Conservation (phyloP, 208 protist species). For the Wallacemonas sp. region DNA sequence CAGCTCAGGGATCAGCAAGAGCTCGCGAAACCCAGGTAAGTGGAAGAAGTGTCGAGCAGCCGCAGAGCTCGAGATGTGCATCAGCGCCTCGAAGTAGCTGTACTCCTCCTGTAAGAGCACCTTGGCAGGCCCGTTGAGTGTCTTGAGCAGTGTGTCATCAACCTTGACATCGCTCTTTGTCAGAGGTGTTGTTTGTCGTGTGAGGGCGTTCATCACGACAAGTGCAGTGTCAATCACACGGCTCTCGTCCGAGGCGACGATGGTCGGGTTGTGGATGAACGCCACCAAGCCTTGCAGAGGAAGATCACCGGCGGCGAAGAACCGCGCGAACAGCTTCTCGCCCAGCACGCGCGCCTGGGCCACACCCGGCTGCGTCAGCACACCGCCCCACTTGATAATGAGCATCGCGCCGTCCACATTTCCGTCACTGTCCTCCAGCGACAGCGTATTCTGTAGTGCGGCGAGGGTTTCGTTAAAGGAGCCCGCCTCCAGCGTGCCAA, state of each 20-base stretch:
- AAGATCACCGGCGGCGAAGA: conserved; percentile 52
- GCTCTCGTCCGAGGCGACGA: conserved; percentile 37
- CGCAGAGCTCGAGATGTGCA: conserved; percentile 39
- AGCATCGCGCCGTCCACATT: conserved; percentile 20
- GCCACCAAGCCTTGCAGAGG: conserved; percentile 29
- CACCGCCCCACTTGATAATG: conserved; percentile 64
- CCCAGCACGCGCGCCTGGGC: conserved; percentile 44
- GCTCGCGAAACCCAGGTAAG: conserved; percentile 48
- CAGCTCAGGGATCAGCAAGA: conserved; percentile 35
- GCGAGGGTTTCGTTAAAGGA: conserved; percentile 2
- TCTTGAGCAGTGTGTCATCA: conserved; percentile 43
- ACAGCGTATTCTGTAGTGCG: not conserved
- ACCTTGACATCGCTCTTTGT: conserved; percentile 27
- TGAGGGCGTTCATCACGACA: conserved; percentile 43
- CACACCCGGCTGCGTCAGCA: conserved; percentile 43
- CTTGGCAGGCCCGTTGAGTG: conserved; percentile 26
- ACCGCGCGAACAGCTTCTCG: conserved; percentile 50
- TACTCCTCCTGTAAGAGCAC: conserved; percentile 47
- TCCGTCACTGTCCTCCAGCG: not conserved
- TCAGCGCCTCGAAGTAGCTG: conserved; percentile 41
- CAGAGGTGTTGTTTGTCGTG: conserved; percentile 24
- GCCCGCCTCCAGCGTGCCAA: not conserved
- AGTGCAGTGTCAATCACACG: conserved; percentile 49
- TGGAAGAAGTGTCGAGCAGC: conserved; percentile 51
- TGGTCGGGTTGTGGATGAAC: conserved; percentile 33